Conservation (phyloP, 192 early-diverging fungal species). For the Coemansia sp. region DNA sequence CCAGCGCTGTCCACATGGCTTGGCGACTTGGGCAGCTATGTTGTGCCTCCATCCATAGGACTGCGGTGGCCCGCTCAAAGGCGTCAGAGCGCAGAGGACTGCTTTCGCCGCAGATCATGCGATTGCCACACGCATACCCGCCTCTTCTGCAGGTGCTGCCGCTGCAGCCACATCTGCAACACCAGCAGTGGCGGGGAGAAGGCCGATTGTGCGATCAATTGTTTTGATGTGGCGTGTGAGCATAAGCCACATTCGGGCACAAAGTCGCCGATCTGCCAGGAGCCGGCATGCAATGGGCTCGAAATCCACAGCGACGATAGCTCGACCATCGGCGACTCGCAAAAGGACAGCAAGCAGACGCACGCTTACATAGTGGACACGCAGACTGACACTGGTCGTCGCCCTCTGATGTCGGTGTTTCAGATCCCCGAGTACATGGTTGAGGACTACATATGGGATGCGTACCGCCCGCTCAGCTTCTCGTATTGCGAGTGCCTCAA, state of each 20-base stretch:
- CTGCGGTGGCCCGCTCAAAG: not conserved
- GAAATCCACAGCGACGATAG: not conserved
- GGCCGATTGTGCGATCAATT: not conserved
- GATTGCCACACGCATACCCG: not conserved
- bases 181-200: not conserved
- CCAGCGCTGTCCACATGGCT: slow-evolving; percentile 22
- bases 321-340: slow-evolving; percentile 3
- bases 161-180: not conserved
- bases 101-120: not conserved
- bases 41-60: not conserved
- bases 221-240: not conserved
- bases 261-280: not conserved
- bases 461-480: slow-evolving; percentile 74
- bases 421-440: slow-evolving; percentile 71
- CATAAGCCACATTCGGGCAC: not conserved
- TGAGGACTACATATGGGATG: slow-evolving; percentile 77
- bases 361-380: not conserved
- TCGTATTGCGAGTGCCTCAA: slow-evolving; percentile 72
- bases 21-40: slow-evolving; percentile 18
- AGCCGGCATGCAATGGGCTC: not conserved
- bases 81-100: slow-evolving; percentile 2
- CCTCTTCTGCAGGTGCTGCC: not conserved
- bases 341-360: not conserved
- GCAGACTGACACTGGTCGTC: not conserved
- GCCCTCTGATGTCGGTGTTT: slow-evolving; percentile 44